Evolutionary conservation across 2,329 filamentous ascomycete species (phyloP).

Genomic region (Myriosclerotinia curreyana): DNA sequence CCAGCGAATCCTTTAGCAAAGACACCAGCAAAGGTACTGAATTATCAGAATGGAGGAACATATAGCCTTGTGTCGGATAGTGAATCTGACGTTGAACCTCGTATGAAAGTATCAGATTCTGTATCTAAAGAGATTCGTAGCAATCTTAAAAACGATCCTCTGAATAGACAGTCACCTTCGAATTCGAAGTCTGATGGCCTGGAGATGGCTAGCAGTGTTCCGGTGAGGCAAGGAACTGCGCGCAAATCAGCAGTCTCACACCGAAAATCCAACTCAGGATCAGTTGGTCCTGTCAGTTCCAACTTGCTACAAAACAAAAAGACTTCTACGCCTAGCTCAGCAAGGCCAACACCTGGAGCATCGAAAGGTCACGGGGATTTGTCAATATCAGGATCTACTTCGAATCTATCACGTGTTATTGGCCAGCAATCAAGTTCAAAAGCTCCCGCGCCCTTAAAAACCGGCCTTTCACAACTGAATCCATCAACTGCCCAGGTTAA

Average conservation of each 20-base stretch:
- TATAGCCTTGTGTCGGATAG: conserved; percentile 4
- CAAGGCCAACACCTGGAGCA: background rate
- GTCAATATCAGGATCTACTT: background rate
- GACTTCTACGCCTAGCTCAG: background rate
- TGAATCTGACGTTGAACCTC: background rate
- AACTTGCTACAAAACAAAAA: background rate
- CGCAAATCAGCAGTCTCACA: conserved; percentile 10
- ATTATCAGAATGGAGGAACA: background rate
- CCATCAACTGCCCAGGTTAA: background rate
- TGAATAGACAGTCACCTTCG: background rate
- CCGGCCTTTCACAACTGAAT: background rate
- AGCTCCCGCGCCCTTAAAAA: background rate
- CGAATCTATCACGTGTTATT: background rate
- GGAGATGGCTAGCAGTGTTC: background rate
- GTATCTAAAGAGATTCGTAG: background rate
- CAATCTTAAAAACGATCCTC: background rate
- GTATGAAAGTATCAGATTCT: background rate
- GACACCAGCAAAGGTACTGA: background rate
- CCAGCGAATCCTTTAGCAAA: background rate
- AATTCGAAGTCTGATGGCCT: background rate
- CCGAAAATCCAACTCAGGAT: background rate
- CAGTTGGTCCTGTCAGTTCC: background rate
- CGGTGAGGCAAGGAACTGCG: background rate
- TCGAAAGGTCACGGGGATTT: background rate
- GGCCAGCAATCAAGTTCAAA: background rate